Conservation (phyloP, 2,329 filamentous ascomycete species). For the Ilyonectria sp. region DNA sequence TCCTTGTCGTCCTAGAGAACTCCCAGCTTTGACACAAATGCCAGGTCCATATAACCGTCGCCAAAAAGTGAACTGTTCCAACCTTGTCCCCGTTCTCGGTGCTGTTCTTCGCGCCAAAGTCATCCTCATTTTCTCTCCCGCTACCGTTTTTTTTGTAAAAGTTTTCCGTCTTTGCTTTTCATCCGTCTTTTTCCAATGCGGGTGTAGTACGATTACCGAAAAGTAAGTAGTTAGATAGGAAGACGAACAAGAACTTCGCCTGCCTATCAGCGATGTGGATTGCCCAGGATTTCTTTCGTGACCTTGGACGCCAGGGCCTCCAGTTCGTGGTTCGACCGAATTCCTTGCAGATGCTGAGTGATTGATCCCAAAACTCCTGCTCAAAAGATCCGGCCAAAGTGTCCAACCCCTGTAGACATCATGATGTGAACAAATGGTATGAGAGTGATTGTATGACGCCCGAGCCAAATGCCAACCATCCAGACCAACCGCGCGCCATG, state of each 20-base stretch:
- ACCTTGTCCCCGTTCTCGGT: conserved; percentile 23
- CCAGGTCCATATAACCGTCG: conserved; percentile 26
- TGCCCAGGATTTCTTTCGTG: conserved; percentile 14
- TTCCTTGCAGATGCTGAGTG: conserved; percentile 22
- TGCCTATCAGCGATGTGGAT: conserved; percentile 5
- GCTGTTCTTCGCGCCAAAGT: conserved; percentile 10
- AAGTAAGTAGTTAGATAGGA: conserved; percentile 5
- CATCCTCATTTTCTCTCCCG: conserved; percentile 4
- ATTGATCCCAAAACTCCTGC: conserved; percentile 22
- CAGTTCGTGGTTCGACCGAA: conserved; percentile 16
- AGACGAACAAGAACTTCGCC: not conserved
- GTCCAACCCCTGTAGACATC: conserved; percentile 16
- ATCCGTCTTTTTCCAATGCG: conserved; percentile 4
- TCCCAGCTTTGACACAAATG: conserved; percentile 35
- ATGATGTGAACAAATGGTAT: conserved; percentile 22
- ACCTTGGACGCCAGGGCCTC: conserved; percentile 6
- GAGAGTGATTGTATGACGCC: conserved; percentile 22
- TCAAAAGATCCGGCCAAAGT: conserved; percentile 16
- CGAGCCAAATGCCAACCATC: conserved; percentile 27
- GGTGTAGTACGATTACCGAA: conserved; percentile 3
- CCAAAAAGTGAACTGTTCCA: conserved; percentile 17
- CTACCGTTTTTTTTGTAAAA: conserved; percentile 14
- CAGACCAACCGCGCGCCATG: conserved; percentile 26
- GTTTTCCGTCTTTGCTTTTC: conserved; percentile 26
- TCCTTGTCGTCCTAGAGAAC: conserved; percentile 39